These are phyloP conservation scores for Colletotrichum neosansevieriae DNA, from an alignment of 2,329 filamentous ascomycete species.

Conservation along the genomic window DNA sequence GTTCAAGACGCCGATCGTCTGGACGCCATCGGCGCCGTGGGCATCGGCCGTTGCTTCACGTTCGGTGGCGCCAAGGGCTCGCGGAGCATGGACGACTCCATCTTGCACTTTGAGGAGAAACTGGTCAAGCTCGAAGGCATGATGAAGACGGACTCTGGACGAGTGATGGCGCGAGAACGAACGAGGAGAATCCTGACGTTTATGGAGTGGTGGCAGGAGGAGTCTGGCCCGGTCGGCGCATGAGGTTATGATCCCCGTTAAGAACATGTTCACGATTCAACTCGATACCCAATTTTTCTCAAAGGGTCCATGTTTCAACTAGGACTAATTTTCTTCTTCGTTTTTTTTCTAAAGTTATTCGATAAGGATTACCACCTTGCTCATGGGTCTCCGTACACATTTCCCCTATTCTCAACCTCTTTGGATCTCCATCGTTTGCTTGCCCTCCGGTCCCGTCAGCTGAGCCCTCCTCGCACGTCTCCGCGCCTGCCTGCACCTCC, in stretches of 20 bases:
- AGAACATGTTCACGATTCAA: constrained; percentile 33
- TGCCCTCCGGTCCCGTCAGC: neutral
- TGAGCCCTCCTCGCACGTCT: neutral
- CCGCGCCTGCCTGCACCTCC: constrained; percentile 30
- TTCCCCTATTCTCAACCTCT: neutral
- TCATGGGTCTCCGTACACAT: neutral
- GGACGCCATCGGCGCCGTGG: constrained; percentile 91
- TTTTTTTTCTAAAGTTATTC: neutral
- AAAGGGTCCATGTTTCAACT: constrained; percentile 21
- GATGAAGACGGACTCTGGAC: constrained; percentile 73
- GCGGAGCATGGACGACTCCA: constrained; percentile 67
- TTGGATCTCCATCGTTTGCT: neutral
- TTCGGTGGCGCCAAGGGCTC: constrained; percentile 77
- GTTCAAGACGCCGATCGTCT: constrained; percentile 94
- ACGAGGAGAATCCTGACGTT: constrained; percentile 65
- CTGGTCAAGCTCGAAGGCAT: constrained; percentile 72
- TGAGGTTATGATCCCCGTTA: neutral
- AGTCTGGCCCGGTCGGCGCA: constrained; percentile 47
- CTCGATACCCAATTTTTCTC: constrained; percentile 33
- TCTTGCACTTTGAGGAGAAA: constrained; percentile 84
- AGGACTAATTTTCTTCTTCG: neutral
- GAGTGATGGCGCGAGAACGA: constrained; percentile 64
- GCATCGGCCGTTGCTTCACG: constrained; percentile 82
- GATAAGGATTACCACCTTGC: neutral
- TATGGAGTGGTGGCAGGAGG: constrained; percentile 70